A percentile compares a stretch with the other conserved stretches of the same genome.
These are phyloP conservation scores for Harrya chromipes DNA, from an alignment of 768 basidiomycete genomes.

Conservation along the genomic window DNA sequence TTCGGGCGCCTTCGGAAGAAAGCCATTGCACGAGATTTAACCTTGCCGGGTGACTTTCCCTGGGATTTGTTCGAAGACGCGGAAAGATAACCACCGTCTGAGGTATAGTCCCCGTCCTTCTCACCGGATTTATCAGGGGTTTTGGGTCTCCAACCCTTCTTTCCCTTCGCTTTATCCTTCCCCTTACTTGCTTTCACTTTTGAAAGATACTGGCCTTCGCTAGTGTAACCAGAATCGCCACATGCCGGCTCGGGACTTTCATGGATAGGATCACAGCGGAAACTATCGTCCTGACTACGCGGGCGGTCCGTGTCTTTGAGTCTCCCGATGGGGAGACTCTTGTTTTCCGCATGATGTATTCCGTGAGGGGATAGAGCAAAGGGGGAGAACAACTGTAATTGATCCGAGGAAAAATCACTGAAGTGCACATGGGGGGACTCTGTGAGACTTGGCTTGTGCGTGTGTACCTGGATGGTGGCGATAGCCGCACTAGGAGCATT, in stretches of 20 bases:
- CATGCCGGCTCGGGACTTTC: slow-evolving; percentile 15
- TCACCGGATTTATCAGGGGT: slow-evolving; percentile 17
- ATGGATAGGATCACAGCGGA: slow-evolving; percentile 7
- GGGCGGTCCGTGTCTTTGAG: slow-evolving; percentile 12
- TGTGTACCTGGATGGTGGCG: slow-evolving; percentile 20
- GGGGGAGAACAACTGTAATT: slow-evolving; percentile 27
- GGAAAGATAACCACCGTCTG: slow-evolving; percentile 34
- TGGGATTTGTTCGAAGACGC: slow-evolving; percentile 33
- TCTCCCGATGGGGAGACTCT: background rate
- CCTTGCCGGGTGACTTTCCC: slow-evolving; percentile 26
- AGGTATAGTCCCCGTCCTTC: slow-evolving; percentile 22
- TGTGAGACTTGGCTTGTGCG: slow-evolving; percentile 26
- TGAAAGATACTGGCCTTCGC: slow-evolving; percentile 33
- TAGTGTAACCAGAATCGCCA: slow-evolving; percentile 25
- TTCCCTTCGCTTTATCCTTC: slow-evolving; percentile 19
- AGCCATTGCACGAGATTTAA: slow-evolving; percentile 32
- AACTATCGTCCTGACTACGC: slow-evolving; percentile 23
- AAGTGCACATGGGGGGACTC: slow-evolving; percentile 32
- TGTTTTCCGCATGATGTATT: background rate
- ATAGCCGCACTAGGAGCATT: slow-evolving; percentile 14
- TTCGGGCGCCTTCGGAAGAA: slow-evolving; percentile 33
- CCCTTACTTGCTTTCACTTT: slow-evolving; percentile 18
- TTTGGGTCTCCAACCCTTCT: slow-evolving; percentile 19
- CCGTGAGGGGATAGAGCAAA: slow-evolving; percentile 12
- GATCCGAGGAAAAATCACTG: slow-evolving; percentile 30